These are phyloP conservation scores for Candida wancherniae DNA, from an alignment of 805 yeast species.

Conservation along the genomic window DNA sequence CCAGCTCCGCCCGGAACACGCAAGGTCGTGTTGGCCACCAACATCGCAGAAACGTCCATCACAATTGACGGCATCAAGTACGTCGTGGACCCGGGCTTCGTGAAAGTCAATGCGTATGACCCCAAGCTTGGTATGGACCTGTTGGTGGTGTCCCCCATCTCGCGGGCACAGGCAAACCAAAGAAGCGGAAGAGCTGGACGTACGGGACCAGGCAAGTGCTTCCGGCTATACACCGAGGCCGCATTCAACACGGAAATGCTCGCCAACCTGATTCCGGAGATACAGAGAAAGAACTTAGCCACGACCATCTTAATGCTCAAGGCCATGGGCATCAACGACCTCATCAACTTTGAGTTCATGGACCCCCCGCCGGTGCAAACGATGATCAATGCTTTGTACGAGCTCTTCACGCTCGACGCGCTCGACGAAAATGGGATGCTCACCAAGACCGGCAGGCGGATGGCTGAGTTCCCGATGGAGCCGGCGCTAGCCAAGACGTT, in stretches of 20 bases:
- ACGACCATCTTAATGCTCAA: conserved; percentile 80
- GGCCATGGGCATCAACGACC: conserved; percentile 84
- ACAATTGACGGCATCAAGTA: conserved; percentile 91
- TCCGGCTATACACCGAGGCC: conserved; percentile 79
- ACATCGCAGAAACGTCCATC: conserved; percentile 94
- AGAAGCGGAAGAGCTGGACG: conserved; percentile 97
- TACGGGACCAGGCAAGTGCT: conserved; percentile 94
- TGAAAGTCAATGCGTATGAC: conserved; percentile 84
- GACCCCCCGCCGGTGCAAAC: conserved; percentile 83
- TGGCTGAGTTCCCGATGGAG: conserved; percentile 95
- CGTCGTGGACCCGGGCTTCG: conserved; percentile 94
- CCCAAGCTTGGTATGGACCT: conserved; percentile 90
- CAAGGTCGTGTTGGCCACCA: conserved; percentile 90
- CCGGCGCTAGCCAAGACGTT: conserved; percentile 83
- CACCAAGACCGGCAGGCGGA: conserved; percentile 70
- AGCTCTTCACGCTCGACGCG: conserved; percentile 77
- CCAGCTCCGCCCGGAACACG: conserved; percentile 80
- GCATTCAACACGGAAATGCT: conserved; percentile 77
- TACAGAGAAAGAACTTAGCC: conserved; percentile 81
- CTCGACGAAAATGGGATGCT: conserved; percentile 72
- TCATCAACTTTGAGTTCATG: conserved; percentile 80
- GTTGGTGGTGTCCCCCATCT: conserved; percentile 75
- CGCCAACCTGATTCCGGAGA: conserved; percentile 81
- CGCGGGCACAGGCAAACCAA: conserved; percentile 94
- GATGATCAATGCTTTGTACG: conserved; percentile 73